Base-by-base conservation (phyloP, 1,284 basidiomycete species). In the Moesziomyces sp. region DNA sequence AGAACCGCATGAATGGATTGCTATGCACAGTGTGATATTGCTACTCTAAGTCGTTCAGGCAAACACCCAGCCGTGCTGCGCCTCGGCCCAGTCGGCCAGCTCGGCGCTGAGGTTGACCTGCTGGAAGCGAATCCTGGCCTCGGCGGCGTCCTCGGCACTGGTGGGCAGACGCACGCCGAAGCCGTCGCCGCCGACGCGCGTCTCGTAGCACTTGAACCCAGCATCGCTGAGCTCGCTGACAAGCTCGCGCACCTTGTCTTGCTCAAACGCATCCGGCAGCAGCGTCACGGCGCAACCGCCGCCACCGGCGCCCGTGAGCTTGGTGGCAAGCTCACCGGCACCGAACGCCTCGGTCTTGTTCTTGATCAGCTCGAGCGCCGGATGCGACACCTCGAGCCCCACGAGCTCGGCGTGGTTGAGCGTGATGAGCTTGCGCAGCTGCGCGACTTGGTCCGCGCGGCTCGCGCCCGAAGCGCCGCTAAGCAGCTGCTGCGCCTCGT, bases 231-330 rank as follows among this genome's bases (percentile, higher is more conserved):
- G 62, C 44, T 75, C 61, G 38, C 46, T 43, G 1, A 62, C 24
- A 38, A 84, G 59, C 35, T 67, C 61, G 5, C 58, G 16, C 47
- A 78, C 52, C 18, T 75, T 66, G 13, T 30, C 57, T n/a, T 64
- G 66, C 45, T 28, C 49, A 85, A 77, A 55, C 86, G 93, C 89
- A 86, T 97, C 94, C 52, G 95, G 95, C 52, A 99, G 88, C 35
- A 99, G 89, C 6, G 95, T 98, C 28, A 99, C 94, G 2, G 96
- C 92, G 81, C 97, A 99, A 18, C 97, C 97, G 18, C 97, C 97
- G 28, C 97, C 97, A n/a, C 97, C 97, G 3, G 97, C 96, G 44
- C 97, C 97, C 3, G 97, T 99, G 56, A 99, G 86, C 87, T 99
- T 99, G n/a, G 96, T 97, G 74, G 90, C 90, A 49, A 99, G 87